phyloP scores from a whole-genome alignment of 2,329 filamentous ascomycete genomes.

The Colletotrichum costaricense region DNA sequence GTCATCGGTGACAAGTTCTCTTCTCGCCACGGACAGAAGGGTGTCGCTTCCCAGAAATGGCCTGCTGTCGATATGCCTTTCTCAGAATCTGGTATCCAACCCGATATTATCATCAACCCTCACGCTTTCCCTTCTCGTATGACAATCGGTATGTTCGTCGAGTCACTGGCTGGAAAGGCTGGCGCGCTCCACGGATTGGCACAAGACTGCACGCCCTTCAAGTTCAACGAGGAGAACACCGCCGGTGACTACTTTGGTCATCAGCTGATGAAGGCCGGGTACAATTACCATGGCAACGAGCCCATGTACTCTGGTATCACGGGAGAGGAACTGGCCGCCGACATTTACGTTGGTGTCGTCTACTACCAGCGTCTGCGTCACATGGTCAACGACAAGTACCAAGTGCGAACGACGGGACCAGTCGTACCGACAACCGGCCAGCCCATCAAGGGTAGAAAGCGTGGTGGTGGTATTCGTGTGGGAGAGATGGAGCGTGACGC shows the following conservation, averaged over 20 bases:
- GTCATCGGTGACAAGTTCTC: slow-evolving; percentile 99
- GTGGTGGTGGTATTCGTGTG: slow-evolving; percentile 97
- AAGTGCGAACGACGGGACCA: slow-evolving; percentile 94
- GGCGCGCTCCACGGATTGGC: slow-evolving; percentile 95
- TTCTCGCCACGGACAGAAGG: slow-evolving; percentile 97
- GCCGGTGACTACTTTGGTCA: slow-evolving; percentile 96
- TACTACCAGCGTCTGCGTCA: slow-evolving; percentile 98
- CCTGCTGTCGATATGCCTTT: slow-evolving; percentile 95
- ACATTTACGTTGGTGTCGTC: slow-evolving; percentile 96
- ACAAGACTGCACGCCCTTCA: slow-evolving; percentile 95
- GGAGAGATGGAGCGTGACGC: slow-evolving; percentile 99
- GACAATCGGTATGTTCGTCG: slow-evolving; percentile 99
- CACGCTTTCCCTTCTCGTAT: slow-evolving; percentile 99
- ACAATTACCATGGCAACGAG: slow-evolving; percentile 98
- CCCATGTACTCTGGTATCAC: slow-evolving; percentile 99
- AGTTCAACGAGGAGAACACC: slow-evolving; percentile 91
- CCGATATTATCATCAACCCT: slow-evolving; percentile 98
- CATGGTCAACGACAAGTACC: slow-evolving; percentile 99
- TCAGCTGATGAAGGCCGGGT: slow-evolving; percentile 93
- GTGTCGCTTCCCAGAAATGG: slow-evolving; percentile 97
- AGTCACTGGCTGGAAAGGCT: slow-evolving; percentile 94
- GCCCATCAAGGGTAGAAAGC: slow-evolving; percentile 95
- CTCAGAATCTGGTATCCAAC: slow-evolving; percentile 94
- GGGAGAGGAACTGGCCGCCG: slow-evolving; percentile 90
- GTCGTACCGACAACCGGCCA: slow-evolving; percentile 92